Conservation (phyloP, 768 basidiomycete genomes). For the Boletus rufocinnamomeus region DNA sequence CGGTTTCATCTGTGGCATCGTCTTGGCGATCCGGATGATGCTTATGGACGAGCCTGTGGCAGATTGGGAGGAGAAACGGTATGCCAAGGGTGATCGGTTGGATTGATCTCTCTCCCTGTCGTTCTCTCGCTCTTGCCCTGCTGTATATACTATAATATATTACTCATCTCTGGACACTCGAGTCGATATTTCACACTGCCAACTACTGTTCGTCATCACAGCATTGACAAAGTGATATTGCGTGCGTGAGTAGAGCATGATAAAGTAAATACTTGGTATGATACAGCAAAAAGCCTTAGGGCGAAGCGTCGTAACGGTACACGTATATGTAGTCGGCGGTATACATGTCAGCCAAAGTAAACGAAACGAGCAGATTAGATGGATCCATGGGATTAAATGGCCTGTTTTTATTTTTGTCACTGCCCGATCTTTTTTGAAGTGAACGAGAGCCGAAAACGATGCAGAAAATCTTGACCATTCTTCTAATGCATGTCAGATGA, state of each 20-base stretch:
- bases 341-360: neutral
- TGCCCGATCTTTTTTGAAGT: neutral
- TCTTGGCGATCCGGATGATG: slow-evolving; percentile 18
- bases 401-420: too few relatives aligned
- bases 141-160: too few relatives aligned
- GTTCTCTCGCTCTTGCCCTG: too few relatives aligned
- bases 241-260: neutral
- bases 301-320: neutral
- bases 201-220: too few relatives aligned
- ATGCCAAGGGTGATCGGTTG: slow-evolving; percentile 23
- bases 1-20: slow-evolving; percentile 7
- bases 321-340: neutral
- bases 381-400: neutral
- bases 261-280: neutral
- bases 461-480: neutral
- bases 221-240: too few relatives aligned
- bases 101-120: slow-evolving; percentile 24
- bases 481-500: neutral
- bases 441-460: neutral
- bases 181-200: too few relatives aligned
- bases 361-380: neutral
- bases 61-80: slow-evolving; percentile 19
- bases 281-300: slow-evolving; percentile 4
- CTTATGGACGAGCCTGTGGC: slow-evolving; percentile 13
- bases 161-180: neutral